phyloP scores from a whole-genome alignment of 2,329 filamentous ascomycete genomes.

The Cercospora canescens region DNA sequence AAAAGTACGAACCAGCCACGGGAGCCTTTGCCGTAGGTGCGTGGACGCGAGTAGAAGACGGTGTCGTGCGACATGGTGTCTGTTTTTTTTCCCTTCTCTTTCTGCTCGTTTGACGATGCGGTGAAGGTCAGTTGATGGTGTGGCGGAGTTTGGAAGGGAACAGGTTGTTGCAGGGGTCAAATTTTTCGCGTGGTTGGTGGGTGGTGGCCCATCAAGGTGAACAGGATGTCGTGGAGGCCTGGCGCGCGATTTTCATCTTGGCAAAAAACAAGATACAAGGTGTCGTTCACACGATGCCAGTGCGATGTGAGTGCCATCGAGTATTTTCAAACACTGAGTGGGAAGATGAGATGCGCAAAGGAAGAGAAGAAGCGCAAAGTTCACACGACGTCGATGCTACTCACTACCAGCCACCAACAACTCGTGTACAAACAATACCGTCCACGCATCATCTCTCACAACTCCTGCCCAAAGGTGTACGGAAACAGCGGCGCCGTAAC shows the following conservation, averaged over 20 bases:
- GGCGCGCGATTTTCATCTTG: not conserved
- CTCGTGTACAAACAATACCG: too few species aligned
- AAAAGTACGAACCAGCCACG: constrained; percentile 27
- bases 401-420: too few species aligned
- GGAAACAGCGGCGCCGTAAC: constrained; percentile 6
- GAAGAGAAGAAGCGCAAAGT: too few species aligned
- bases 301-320: too few species aligned
- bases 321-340: too few species aligned
- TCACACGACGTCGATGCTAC: too few species aligned
- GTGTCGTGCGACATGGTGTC: constrained; percentile 29
- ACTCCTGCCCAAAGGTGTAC: constrained; percentile 7
- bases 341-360: too few species aligned
- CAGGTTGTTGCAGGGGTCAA: not conserved
- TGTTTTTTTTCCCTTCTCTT: too few species aligned
- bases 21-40: constrained; percentile 31
- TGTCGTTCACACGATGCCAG: too few species aligned
- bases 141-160: not conserved
- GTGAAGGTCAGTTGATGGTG: too few species aligned
- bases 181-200: not conserved
- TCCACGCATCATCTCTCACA: not conserved
- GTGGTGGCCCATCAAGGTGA: constrained; percentile 3
- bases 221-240: not conserved
- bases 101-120: too few species aligned
- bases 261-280: not conserved
- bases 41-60: constrained; percentile 32